Evolutionary conservation across 352 stramenopile species (phyloP), one percentile per base, ranked within the genome.

Genomic region (Phytophthora pluvialis): DNA sequence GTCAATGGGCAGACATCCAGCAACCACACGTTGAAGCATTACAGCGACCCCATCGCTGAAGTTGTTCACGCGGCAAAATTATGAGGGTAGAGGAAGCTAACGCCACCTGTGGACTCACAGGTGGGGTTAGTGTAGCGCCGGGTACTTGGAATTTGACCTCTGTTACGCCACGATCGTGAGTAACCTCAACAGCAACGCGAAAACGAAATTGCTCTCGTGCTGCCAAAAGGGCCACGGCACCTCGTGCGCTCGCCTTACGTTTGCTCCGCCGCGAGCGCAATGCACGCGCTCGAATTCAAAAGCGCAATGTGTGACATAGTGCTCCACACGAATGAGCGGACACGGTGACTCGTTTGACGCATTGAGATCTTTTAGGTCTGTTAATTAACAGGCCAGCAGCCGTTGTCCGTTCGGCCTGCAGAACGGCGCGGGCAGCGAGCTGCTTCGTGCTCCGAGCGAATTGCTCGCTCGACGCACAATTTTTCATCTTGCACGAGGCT

Each of bases 91-190:
- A 21, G 21, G 21, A 21, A 2, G 21, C 21, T 21, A 21, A 21
- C 21, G 21, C 21, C 21, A 21, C 21, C 21, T 21, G 21, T 21
- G 21, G 21, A 21, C 1, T 21, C 21, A 21, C 2, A 21, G 21
- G 21, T 21, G 21, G 21, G 1, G 21, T 21, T 21, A 21, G 59
- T 54, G 59, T 40, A 54, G 9, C 42, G 32, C 43, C 25, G n/a
- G n/a, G 13, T 28, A 29, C 35, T 36, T 43, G 31, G 40, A 45
- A 70, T 65, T 69, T 69, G 61, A 69, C n/a, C 61, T 53, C 44
- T 64, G 48, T 66, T 54, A 26, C 28, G 28, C 29, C 21, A 45
- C 39, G 33, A 8, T 33, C 12, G 58, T 66, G 43, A 60, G 58
- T 68, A 63, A 68, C 51, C 18, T 58, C n/a, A 48, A 48, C 35